A percentile compares a stretch with the other conserved stretches of the same genome.
phyloP scores from a whole-genome alignment of 495 filamentous ascomycete genomes.

The Penicillium waksmanii region DNA sequence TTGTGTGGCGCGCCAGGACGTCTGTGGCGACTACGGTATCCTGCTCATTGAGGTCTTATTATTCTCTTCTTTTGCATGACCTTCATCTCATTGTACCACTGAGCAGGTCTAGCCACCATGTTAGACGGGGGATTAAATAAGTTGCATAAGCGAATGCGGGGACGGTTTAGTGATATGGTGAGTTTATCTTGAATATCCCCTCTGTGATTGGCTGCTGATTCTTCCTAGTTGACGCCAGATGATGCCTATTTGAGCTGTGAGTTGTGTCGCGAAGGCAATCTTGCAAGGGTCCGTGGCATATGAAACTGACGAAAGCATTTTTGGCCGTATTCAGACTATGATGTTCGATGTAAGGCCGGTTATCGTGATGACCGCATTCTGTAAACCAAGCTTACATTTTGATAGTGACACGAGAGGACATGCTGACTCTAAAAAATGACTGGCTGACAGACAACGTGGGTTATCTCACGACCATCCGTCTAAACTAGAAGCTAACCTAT shows the following conservation, averaged over 20 bases:
- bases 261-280: constrained; percentile 28
- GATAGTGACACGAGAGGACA: constrained; percentile 79
- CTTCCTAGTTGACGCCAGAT: constrained; percentile 62
- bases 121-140: constrained; percentile 45
- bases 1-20: background rate
- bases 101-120: constrained; percentile 23
- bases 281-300: background rate
- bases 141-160: constrained; percentile 48
- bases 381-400: constrained; percentile 19
- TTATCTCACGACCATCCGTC: constrained; percentile 16
- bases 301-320: constrained; percentile 18
- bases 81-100: background rate
- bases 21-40: constrained; percentile 1
- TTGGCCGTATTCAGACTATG: constrained; percentile 56
- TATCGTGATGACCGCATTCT: background rate
- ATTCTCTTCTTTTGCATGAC: background rate
- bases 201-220: constrained; percentile 8
- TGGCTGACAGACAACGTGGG: constrained; percentile 98
- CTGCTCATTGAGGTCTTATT: background rate
- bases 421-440: constrained; percentile 84
- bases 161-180: constrained; percentile 47
- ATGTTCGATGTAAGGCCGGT: constrained; percentile 63
- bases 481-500: constrained; percentile 21
- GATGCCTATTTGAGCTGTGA: constrained; percentile 75
- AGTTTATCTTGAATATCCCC: constrained; percentile 13